A percentile compares a stretch with the other conserved stretches of the same genome.
Evolutionary conservation across 768 basidiomycete species (phyloP).

Genomic region (Russula olivacea): DNA sequence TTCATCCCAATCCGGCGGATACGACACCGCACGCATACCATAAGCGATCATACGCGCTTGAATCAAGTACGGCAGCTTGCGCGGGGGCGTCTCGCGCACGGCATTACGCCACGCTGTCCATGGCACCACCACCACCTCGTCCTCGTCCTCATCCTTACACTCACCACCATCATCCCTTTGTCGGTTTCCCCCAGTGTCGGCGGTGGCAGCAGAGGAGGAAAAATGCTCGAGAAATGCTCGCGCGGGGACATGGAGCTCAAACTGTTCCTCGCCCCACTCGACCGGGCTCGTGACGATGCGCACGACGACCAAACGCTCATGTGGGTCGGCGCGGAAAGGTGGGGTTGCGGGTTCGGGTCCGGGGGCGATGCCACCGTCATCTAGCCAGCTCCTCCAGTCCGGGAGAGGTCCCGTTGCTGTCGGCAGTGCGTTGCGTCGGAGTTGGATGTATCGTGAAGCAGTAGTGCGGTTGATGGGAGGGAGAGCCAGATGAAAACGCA

Average conservation of each 20-base stretch:
- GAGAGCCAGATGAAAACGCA: slow-evolving; percentile 7
- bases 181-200: background rate
- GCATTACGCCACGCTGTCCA: slow-evolving; percentile 4
- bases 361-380: background rate
- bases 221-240: background rate
- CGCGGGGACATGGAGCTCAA: slow-evolving; percentile 13
- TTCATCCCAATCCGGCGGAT: slow-evolving; percentile 9
- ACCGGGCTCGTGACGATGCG: slow-evolving; percentile 13
- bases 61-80: background rate
- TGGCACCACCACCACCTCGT: background rate
- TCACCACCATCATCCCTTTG: background rate
- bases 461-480: slow-evolving; percentile 3
- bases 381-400: background rate
- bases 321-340: slow-evolving; percentile 15
- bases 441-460: slow-evolving; percentile 8
- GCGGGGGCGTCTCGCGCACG: background rate
- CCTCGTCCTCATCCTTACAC: background rate
- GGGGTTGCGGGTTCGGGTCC: background rate
- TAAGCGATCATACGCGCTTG: slow-evolving; percentile 10
- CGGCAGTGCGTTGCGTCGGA: slow-evolving; percentile 14
- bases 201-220: background rate
- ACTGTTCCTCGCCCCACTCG: slow-evolving; percentile 11
- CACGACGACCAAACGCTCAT: slow-evolving; percentile 3
- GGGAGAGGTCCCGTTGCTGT: background rate
- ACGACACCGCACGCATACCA: slow-evolving; percentile 11